Evolutionary conservation across 306 rosid species (phyloP).

Genomic region (Vigna trinervia): DNA sequence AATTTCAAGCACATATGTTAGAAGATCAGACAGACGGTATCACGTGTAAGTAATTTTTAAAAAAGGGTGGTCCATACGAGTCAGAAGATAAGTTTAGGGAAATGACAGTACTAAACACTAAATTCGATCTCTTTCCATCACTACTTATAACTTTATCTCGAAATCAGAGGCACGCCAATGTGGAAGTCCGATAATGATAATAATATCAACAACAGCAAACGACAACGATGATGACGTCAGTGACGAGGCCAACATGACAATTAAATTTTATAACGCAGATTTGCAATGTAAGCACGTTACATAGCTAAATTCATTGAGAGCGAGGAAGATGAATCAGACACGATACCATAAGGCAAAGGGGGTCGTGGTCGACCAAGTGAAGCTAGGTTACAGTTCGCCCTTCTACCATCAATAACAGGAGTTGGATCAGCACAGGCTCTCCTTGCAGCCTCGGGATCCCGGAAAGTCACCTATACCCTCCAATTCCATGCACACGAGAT

Average conservation of each 20-base stretch:
- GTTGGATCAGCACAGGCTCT: constrained; percentile 92
- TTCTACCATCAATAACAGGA: constrained; percentile 92
- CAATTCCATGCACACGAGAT: constrained; percentile 67
- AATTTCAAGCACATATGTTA: constrained; percentile 21
- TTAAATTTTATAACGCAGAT: constrained; percentile 8
- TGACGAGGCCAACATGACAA: not conserved
- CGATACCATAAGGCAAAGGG: constrained; percentile 67
- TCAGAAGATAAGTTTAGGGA: not conserved
- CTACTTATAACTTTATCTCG: constrained; percentile 23
- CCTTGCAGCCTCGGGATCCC: constrained; percentile 91
- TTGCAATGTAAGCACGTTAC: constrained; percentile 1
- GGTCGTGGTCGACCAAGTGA: constrained; percentile 89
- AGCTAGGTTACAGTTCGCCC: constrained; percentile 95
- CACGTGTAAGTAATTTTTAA: not conserved
- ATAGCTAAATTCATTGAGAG: not conserved
- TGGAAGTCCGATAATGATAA: constrained; percentile 21
- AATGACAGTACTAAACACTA: constrained; percentile 4
- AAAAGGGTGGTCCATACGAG: not conserved
- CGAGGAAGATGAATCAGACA: not conserved
- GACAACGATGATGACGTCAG: constrained; percentile 28
- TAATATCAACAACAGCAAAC: constrained; percentile 24
- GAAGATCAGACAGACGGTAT: not conserved
- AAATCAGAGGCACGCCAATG: constrained; percentile 33
- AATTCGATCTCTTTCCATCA: not conserved
- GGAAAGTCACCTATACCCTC: constrained; percentile 99